Evolutionary conservation across 2,329 filamentous ascomycete genomes (phyloP).

Genomic region (Curvularia sp.): DNA sequence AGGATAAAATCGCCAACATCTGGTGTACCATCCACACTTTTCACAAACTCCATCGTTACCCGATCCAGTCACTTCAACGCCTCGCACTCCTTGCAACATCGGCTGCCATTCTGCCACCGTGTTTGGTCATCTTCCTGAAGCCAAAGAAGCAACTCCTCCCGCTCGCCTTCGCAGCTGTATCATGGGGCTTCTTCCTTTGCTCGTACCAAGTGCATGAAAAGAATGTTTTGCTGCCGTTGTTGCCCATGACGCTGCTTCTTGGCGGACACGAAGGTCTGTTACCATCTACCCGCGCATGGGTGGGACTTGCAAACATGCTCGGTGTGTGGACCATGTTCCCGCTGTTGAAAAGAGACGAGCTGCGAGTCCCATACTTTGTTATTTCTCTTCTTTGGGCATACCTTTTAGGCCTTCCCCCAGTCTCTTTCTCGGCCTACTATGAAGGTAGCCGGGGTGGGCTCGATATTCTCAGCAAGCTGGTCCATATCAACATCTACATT

Average conservation of each 20-base stretch:
- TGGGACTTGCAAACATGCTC: constrained; percentile 92
- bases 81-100: constrained; percentile 78
- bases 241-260: constrained; percentile 91
- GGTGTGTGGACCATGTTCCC: constrained; percentile 95
- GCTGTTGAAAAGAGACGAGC: constrained; percentile 81
- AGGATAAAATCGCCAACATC: constrained; percentile 98
- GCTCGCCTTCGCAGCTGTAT: constrained; percentile 79
- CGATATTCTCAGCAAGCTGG: constrained; percentile 67
- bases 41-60: constrained; percentile 82
- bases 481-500: constrained; percentile 79
- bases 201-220: constrained; percentile 99
- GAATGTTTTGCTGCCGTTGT: constrained; percentile 87
- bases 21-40: constrained; percentile 94
- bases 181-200: constrained; percentile 98
- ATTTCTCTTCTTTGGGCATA: constrained; percentile 90
- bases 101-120: constrained; percentile 78
- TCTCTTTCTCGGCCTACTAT: constrained; percentile 73
- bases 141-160: constrained; percentile 81
- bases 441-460: constrained; percentile 53
- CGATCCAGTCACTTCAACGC: constrained; percentile 74
- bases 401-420: constrained; percentile 84
- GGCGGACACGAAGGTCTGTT: constrained; percentile 79
- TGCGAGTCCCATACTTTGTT: constrained; percentile 84
- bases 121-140: constrained; percentile 77
- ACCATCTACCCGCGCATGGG: constrained; percentile 82